Evolutionary conservation across 2,329 filamentous ascomycete species (phyloP), one percentile per base, ranked within the genome.

Genomic region (Diaporthe velutina): DNA sequence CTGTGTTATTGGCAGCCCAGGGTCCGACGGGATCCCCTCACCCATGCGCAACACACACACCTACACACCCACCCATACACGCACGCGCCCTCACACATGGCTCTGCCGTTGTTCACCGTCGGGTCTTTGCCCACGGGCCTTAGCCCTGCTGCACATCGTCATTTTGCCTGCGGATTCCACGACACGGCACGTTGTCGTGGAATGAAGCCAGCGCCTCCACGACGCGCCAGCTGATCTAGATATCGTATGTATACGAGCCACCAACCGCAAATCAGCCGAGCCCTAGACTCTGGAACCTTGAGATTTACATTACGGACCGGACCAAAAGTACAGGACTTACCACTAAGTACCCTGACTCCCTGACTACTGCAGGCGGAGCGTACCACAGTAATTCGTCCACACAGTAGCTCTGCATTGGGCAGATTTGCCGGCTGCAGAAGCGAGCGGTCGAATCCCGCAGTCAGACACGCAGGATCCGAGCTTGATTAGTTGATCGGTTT

Each of bases 381-480:
- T 66, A 42, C 57, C 38, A 45, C 58, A 64, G 58, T 13, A 45
- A n/a, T n/a, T n/a, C n/a, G n/a, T n/a, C n/a, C 25, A 30, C 58
- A 64, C 58, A 64, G 50, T 19, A 30, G 42, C 28, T 8, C 28
- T 38, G 61, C 48, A 54, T 52, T 45, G 64, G 45, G 33, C 45
- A 35, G 22, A 52, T 13, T 45, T 35, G 33, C 45, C 45, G 38
- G 64, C 64, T 68, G 64, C 64, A 68, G 64, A 54, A 40, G 33
- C 40, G 64, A 68, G 64, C 64, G 33, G 48, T 52, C 64, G 48
- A 40, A 28, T 54, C 45, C 64, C 64, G 64, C 64, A 67, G 64
- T 67, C 64, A 67, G 64, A 67, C 61, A 67, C 45, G 61, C 61
- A 50, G 61, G 30, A 67, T 67, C 61, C 55, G 68, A 48, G 22